phyloP scores from a whole-genome alignment of 371 early-diverging fungal species.

The Chytridium lagenaria region DNA sequence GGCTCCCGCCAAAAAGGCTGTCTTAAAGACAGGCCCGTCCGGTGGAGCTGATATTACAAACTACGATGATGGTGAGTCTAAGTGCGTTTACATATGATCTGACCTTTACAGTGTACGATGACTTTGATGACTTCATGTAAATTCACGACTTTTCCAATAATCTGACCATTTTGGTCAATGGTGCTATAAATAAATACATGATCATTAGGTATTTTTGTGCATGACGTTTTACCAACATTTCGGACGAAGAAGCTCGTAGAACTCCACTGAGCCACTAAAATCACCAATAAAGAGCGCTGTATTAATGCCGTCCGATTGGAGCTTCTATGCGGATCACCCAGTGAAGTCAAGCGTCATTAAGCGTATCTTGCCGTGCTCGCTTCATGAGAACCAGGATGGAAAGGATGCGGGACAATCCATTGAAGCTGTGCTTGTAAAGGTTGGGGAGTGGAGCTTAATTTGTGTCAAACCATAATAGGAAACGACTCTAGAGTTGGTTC shows the following conservation, averaged over 20 bases:
- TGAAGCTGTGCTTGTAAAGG: not conserved
- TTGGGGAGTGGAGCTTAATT: not conserved
- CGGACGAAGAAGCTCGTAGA: too few species aligned
- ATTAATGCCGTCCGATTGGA: not conserved
- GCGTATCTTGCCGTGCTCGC: not conserved
- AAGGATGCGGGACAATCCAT: not conserved
- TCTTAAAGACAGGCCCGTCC: constrained; percentile 24
- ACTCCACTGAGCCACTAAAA: too few species aligned
- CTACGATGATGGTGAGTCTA: constrained; percentile 47
- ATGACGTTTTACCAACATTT: too few species aligned
- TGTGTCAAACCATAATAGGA: not conserved
- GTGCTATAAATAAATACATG: too few species aligned
- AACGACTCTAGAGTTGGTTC: not conserved
- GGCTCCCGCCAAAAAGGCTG: constrained; percentile 61
- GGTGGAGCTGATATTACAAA: constrained; percentile 44
- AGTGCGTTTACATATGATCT: constrained; percentile 56
- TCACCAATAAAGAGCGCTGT: too few species aligned
- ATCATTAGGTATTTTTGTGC: too few species aligned
- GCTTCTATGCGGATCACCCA: not conserved
- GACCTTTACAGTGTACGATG: constrained; percentile 57
- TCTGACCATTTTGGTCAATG: too few species aligned
- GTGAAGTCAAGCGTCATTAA: not conserved
- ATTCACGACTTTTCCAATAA: not conserved
- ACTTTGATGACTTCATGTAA: constrained; percentile 86
- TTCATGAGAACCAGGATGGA: not conserved